Evolutionary conservation across 2,329 filamentous ascomycete species (phyloP), one percentile per base, ranked within the genome.

Genomic region (Fusarium pseudocircinatum): DNA sequence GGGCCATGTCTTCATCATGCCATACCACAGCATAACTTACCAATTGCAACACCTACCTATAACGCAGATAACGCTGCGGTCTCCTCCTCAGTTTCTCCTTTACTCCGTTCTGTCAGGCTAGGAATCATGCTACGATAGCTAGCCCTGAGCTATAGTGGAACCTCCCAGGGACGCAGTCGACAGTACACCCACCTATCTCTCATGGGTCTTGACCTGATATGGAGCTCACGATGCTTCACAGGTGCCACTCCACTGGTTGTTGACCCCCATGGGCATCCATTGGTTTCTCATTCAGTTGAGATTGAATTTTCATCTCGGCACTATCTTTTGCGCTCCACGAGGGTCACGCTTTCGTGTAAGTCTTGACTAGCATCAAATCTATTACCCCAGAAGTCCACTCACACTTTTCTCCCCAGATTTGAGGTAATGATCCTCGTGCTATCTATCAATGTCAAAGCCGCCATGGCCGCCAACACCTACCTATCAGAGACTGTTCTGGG

Each of bases 301-400:
- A 67, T 71, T 76, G 46, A 50, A 64, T 67, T 65, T 64, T 69
- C 39, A 62, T 56, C 60, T 67, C 68, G 68, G 69, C 67, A 60
- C 56, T 70, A 59, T 37, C 56, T 62, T 63, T 58, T 64, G 28
- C 43, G 63, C 50, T 59, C 63, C 61, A 46, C 28, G 50, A 49
- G 26, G 60, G 49, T 37, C 49, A 56, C 37, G 39, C 42, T 43
- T 69, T n/a, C 40, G 37, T 47, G n/a, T 56, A 39, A 59, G 63
- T 61, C 40, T 40, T 52, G 40, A 61, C 60, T 64, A 66, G 59
- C 56, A 59, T 37, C 50, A 46, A 52, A 52, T 53, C 43, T 61
- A 42, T 72, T 77, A 77, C 74, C 75, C 75, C 75, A 74, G 60
- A 62, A 62, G 63, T 69, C 75, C 75, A 77, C 75, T 72, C 75